Evolutionary conservation across 1,284 basidiomycete genomes (phyloP), one percentile per base, ranked within the genome.

Genomic region (Abortiporus biennis): DNA sequence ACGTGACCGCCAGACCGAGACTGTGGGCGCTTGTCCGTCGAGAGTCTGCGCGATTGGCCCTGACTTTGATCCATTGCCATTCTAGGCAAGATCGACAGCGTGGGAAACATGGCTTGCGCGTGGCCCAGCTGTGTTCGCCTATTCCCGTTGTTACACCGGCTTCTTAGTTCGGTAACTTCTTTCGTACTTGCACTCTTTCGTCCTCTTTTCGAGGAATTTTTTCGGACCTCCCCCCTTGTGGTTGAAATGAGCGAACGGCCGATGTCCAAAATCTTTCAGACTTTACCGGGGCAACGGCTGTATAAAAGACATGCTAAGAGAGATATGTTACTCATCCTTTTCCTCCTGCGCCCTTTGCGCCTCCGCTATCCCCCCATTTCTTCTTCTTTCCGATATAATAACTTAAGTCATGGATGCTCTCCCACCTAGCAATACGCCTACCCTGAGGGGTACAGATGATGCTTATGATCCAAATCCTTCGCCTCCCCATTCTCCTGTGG

Each of bases 391-490:
- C 23, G 31, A 20, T 36, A 22, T 38, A 38, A 37, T 44, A 29
- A 41, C 45, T 46, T 42, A 40, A 50, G 50, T 19, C 54, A 54
- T 25, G 55, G 55, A 50, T 54, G 55, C 43, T 53, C 52, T 15
- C 46, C 53, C n/a, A 52, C 56, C 8, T 16, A 38, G 36, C 19
- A 38, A n/a, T 12, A 38, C 42, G 24, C 25, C 42, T 12, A 43
- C 42, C 16, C 36, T 43, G 15, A 20, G 13, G n/a, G 38, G 32
- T 8, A 13, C 12, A 11, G 30, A 33, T 25, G 33, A 52, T 55
- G 6, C 20, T 32, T 29, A 35, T 30, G 45, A 36, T 17, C 38
- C 35, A 4, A 22, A 13, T 23, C 23, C 21, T 36, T 22, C 37
- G 30, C 35, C 40, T 15, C 20, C 43, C 42, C 27, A 32, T 46